Evolutionary conservation across 2,329 filamentous ascomycete species (phyloP).

Genomic region (Teratosphaeria nubilosa): DNA sequence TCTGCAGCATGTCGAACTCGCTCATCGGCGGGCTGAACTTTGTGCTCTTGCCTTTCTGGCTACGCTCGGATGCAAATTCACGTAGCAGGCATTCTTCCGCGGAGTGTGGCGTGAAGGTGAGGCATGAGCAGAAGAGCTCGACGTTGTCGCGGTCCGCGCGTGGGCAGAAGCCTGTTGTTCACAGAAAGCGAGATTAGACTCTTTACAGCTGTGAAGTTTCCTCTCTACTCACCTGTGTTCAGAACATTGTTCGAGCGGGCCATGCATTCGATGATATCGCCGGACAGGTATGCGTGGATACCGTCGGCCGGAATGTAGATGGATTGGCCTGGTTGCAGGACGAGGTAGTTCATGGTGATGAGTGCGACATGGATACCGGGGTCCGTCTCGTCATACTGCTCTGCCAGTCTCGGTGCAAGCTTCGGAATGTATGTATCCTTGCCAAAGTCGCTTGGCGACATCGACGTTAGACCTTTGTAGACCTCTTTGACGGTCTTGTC

Average conservation of each 20-base stretch:
- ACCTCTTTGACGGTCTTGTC: constrained; percentile 43
- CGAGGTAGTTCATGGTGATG: constrained; percentile 64
- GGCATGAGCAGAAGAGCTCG: constrained; percentile 51
- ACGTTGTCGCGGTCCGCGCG: constrained; percentile 52
- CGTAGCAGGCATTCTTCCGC: constrained; percentile 47
- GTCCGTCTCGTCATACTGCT: constrained; percentile 54
- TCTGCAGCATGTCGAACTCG: constrained; percentile 61
- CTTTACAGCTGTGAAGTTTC: no score
- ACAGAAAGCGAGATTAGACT: no score
- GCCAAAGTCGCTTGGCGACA: constrained; percentile 41
- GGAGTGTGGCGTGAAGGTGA: constrained; percentile 56
- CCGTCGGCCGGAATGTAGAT: constrained; percentile 64
- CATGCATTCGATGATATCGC: constrained; percentile 73
- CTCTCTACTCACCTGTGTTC: no score
- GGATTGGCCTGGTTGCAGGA: constrained; percentile 54
- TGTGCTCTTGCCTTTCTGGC: constrained; percentile 50
- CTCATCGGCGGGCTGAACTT: constrained; percentile 57
- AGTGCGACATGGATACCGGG: constrained; percentile 60
- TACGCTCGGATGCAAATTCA: constrained; percentile 39
- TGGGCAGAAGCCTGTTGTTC: constrained; percentile 69
- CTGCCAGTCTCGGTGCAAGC: constrained; percentile 53
- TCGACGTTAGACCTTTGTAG: constrained; percentile 41
- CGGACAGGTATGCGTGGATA: constrained; percentile 62
- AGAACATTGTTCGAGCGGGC: constrained; percentile 60
- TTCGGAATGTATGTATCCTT: constrained; percentile 49